Base-by-base conservation (phyloP, 208 protist species). In the Trypanosoma caninum region DNA sequence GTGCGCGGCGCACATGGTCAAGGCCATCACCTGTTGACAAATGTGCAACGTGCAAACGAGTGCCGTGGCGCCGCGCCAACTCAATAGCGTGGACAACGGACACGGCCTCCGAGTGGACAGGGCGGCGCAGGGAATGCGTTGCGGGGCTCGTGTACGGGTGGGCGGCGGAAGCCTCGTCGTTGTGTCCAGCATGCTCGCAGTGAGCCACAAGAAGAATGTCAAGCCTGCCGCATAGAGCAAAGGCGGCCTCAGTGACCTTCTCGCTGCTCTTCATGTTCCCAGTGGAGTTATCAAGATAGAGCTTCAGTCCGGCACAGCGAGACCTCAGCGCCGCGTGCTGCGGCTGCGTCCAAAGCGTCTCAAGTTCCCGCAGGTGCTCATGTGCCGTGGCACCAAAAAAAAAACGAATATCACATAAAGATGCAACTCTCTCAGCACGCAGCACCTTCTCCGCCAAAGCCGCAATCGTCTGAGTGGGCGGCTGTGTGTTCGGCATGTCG, bases 11-110 rank as follows among this genome's bases (percentile, higher is more conserved):
- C 16, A 98, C 81, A 10, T 86, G 35, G 22, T 86, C 79, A 14
- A 97, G 65, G 25, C 91, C 94, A 45, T 87, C 83, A 48, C 69
- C 80, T 6, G 88, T 92, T 16, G 84, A 94, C 2, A 98, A 64
- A 61, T 97, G 91, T 7, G 90, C 88, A 48, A 98, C 82, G 65
- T 98, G 95, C 44, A 98, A 71, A 25, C 65, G 74, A 20, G 89
- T 91, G 51, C 66, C 54, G 65, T 89, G 52, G 40, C 62, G 60
- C 20, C 67, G 55, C 10, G 85, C 86, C n/a, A 90, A 57, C 4
- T 63, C 74, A 58, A 95, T 87, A 23, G 86, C 89, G 50, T 82
- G 58, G 30, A 40, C 33, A 25, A 93, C 76, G 14, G 89, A 89
- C 13, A 74, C 64, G 35, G 67, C 75, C 80, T 93, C 84, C 18